Evolutionary conservation across 148 eudicot genomes (phyloP), one percentile per base, ranked within the genome.

Genomic region (Fagopyrum tataricum): DNA sequence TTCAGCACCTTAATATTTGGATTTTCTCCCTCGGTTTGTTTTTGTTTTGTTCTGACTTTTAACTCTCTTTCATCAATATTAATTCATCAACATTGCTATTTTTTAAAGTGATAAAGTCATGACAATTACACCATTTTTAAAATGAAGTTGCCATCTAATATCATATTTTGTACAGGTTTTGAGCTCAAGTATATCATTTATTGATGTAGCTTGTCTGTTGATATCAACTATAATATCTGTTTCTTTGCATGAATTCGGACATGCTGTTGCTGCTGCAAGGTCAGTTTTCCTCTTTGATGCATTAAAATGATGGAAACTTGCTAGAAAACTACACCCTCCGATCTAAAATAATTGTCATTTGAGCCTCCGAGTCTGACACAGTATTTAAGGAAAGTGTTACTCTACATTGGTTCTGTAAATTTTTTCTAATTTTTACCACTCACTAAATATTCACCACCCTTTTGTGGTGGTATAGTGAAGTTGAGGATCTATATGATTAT

Each of bases 241-340:
- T 21, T 66, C 76, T 67, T 83, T 79, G 62, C 98, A 95, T 88
- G 98, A 95, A 79, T 77, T 91, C 78, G 98, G 96, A 71, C 98
- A 94, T 79, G 98, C 97, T 67, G 79, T 85, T 82, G 91, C 98
- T 77, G 98, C 98, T 75, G 90, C 98, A 70, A 90, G 98, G 98
- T 95, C 81, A 85, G 78, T 72, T 77, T 70, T 68, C 77, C 59
- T 72, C 71, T 76, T 59, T 53, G 46, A 20, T 77, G 23, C 46
- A 23, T 18, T 64, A 18, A 37, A 24, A 59, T 64, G n/a, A 4
- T 37, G 20, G 69, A 39, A 31, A 14, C 3, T 64, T 37, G 18
- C 69, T 64, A 31, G 9, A 4, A 14, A 26, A 26, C 31, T 26
- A 26, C 31, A 0, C 31, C 31, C 31, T 2, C 31, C 31, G n/a